Percentiles rank a stretch among this genome's conserved stretches.
These are phyloP conservation scores for Micractinium conductrix DNA, from an alignment of 139 green algal genomes.

Conservation along the genomic window DNA sequence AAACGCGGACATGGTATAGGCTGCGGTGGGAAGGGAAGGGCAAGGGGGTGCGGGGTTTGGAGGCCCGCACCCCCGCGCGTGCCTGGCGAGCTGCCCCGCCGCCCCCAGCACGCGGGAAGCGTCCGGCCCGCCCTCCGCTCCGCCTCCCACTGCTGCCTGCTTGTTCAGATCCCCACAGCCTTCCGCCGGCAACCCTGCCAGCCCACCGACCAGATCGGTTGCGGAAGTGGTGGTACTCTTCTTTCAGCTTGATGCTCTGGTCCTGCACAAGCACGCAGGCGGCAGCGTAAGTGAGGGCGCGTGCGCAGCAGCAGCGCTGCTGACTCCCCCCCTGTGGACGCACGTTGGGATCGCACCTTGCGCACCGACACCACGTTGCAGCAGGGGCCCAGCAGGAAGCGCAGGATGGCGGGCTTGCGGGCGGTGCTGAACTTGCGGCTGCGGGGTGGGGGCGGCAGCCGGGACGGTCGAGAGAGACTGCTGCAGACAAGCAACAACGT, in stretches of 20 bases:
- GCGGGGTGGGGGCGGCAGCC: neutral
- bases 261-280: conserved; percentile 18
- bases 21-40: conserved; percentile 20
- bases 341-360: neutral
- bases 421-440: conserved; percentile 66
- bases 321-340: too few species aligned
- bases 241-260: conserved; percentile 70
- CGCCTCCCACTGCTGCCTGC: too few species aligned
- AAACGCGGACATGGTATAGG: conserved; percentile 55
- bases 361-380: conserved; percentile 64
- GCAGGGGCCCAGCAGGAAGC: conserved; percentile 64
- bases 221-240: conserved; percentile 93
- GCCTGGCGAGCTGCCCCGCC: too few species aligned
- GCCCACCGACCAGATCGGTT: conserved; percentile 51
- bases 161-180: too few species aligned
- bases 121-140: too few species aligned
- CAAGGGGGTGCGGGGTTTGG: neutral
- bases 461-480: too few species aligned
- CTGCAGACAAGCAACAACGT: too few species aligned
- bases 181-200: too few species aligned
- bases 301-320: neutral
- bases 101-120: too few species aligned
- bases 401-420: conserved; percentile 63
- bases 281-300: neutral
- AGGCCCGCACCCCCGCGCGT: too few species aligned